phyloP scores from a whole-genome alignment of 306 rosid genomes.

The Comarum palustre region DNA sequence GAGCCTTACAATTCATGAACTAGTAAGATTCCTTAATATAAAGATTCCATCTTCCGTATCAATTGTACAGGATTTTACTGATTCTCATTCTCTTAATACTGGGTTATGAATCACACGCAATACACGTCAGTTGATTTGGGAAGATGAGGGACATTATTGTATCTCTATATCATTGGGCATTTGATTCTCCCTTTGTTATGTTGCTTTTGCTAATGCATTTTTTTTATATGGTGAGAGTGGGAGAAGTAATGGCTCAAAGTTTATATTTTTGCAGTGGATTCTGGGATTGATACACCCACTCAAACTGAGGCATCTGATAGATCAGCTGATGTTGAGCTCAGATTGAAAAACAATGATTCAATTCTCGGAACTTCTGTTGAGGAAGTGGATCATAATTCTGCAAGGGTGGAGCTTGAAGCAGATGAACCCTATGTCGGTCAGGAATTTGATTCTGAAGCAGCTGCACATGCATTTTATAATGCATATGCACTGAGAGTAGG shows the following conservation, averaged over 20 bases:
- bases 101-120: background rate
- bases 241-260: slow-evolving; percentile 3
- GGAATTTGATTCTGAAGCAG: slow-evolving; percentile 34
- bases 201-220: background rate
- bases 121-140: background rate
- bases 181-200: background rate
- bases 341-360: slow-evolving; percentile 18
- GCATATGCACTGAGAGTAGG: slow-evolving; percentile 29
- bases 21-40: slow-evolving; percentile 9
- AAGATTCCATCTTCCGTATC: background rate
- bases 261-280: slow-evolving; percentile 26
- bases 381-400: slow-evolving; percentile 8
- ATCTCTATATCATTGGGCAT: background rate
- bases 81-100: background rate
- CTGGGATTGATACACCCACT: slow-evolving; percentile 11
- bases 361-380: slow-evolving; percentile 16
- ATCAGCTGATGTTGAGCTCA: slow-evolving; percentile 21
- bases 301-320: slow-evolving; percentile 15
- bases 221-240: background rate
- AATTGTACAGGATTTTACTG: background rate
- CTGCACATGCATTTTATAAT: slow-evolving; percentile 33
- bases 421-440: slow-evolving; percentile 36
- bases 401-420: slow-evolving; percentile 13
- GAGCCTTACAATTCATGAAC: background rate
- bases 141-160: background rate